Evolutionary conservation across 495 filamentous ascomycete species (phyloP).

Genomic region (Aspergillus homomorphus): DNA sequence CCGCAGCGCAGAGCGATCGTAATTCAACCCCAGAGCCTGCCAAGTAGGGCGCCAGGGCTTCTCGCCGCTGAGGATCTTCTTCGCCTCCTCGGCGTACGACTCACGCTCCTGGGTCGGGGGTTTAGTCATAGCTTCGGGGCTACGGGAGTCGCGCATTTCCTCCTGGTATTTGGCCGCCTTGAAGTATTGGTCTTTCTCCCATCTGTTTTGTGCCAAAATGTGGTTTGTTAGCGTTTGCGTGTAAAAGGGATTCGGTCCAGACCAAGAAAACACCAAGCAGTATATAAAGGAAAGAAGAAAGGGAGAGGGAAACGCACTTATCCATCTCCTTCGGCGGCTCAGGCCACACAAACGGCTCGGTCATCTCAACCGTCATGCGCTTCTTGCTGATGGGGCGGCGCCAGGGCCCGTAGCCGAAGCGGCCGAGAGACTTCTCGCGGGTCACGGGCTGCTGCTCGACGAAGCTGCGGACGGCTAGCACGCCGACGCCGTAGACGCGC

Average conservation of each 20-base stretch:
- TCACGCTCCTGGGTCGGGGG: slow-evolving; percentile 27
- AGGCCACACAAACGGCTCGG: slow-evolving; percentile 81
- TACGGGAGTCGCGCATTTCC: slow-evolving; percentile 24
- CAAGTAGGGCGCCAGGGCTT: slow-evolving; percentile 44
- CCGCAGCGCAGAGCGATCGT: slow-evolving; percentile 26
- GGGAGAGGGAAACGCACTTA: slow-evolving; percentile 43
- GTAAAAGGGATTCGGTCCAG: no score
- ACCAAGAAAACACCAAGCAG: no score
- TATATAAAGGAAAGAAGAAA: background rate
- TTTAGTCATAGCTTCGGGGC: slow-evolving; percentile 29
- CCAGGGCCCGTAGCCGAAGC: slow-evolving; percentile 36
- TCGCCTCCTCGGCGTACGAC: slow-evolving; percentile 50
- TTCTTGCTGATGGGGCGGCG: slow-evolving; percentile 68
- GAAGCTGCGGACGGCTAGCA: slow-evolving; percentile 70
- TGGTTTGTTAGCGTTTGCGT: slow-evolving; percentile 6
- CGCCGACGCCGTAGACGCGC: slow-evolving; percentile 66
- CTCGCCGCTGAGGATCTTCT: slow-evolving; percentile 50
- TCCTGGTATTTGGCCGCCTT: slow-evolving; percentile 36
- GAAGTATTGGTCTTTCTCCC: slow-evolving; percentile 45
- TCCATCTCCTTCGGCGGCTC: slow-evolving; percentile 54
- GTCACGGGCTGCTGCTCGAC: slow-evolving; percentile 65
- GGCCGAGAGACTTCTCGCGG: slow-evolving; percentile 37
- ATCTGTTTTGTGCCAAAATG: slow-evolving; percentile 36
- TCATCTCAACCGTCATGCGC: slow-evolving; percentile 88
- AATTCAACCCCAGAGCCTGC: slow-evolving; percentile 42